These are phyloP conservation scores for Xylaria sp. DNA, from an alignment of 2,329 filamentous ascomycete genomes.

Conservation along the genomic window DNA sequence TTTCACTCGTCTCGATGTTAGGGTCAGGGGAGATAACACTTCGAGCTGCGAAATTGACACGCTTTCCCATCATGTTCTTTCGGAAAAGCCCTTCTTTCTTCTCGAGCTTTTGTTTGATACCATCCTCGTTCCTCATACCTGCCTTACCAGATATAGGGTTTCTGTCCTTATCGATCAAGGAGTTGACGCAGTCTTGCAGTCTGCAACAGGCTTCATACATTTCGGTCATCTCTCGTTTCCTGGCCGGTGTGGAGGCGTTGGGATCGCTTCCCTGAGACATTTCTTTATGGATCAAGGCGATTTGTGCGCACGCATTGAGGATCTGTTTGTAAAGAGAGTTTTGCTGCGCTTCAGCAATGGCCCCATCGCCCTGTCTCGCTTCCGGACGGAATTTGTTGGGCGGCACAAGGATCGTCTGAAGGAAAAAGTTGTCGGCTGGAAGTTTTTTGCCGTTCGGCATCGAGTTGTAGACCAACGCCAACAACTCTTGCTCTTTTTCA, in stretches of 20 bases:
- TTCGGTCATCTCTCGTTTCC: conserved; percentile 74
- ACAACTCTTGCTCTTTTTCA: conserved; percentile 84
- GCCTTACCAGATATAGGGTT: conserved; percentile 84
- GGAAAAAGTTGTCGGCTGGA: conserved; percentile 93
- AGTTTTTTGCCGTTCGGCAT: conserved; percentile 72
- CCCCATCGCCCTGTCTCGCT: conserved; percentile 80
- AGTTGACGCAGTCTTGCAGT: conserved; percentile 90
- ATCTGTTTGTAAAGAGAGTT: conserved; percentile 91
- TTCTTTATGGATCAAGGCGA: conserved; percentile 79
- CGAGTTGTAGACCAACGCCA: conserved; percentile 86
- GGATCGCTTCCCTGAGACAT: conserved; percentile 59
- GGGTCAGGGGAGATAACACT: conserved; percentile 98
- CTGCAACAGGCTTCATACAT: conserved; percentile 84
- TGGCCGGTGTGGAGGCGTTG: conserved; percentile 46
- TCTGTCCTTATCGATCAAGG: conserved; percentile 89
- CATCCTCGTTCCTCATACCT: conserved; percentile 83
- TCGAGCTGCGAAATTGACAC: conserved; percentile 96
- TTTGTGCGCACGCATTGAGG: conserved; percentile 76
- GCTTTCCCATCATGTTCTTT: conserved; percentile 99
- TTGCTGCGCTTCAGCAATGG: conserved; percentile 88
- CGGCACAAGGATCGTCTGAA: conserved; percentile 85
- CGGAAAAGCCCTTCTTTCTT: conserved; percentile 99
- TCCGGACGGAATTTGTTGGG: conserved; percentile 93
- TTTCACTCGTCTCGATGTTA: conserved; percentile 99
- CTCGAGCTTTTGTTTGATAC: conserved; percentile 97